phyloP scores from a whole-genome alignment of 352 stramenopile genomes.

The Stramenopiles sp. region DNA sequence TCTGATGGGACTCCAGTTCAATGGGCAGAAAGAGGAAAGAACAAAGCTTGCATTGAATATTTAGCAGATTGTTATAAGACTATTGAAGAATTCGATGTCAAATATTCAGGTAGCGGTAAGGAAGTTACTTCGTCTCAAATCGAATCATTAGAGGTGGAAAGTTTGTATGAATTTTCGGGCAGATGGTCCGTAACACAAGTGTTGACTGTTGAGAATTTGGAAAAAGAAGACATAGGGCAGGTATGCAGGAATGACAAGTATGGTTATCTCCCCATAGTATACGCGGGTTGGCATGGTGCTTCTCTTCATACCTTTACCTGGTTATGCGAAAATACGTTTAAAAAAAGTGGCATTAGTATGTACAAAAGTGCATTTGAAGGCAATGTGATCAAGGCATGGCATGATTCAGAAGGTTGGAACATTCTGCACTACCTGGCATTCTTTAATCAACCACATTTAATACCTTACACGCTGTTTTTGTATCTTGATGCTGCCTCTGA shows the following conservation, averaged over 20 bases:
- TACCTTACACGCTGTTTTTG: neutral
- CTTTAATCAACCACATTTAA: neutral
- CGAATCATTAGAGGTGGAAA: conserved; percentile 2
- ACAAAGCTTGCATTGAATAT: neutral
- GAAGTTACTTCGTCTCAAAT: neutral
- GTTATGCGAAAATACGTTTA: neutral
- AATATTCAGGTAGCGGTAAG: neutral
- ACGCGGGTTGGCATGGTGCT: neutral
- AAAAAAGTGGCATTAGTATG: neutral
- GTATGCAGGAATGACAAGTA: neutral
- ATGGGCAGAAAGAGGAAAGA: neutral
- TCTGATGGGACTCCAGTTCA: neutral
- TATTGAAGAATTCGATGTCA: conserved; percentile 5
- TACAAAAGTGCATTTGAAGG: neutral
- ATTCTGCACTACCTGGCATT: neutral
- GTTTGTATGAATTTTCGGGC: neutral
- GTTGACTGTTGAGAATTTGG: neutral
- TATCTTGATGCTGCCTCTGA: neutral
- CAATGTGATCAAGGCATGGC: neutral
- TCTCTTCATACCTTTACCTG: neutral
- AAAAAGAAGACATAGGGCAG: neutral
- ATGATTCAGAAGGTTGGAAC: neutral
- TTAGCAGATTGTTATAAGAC: neutral
- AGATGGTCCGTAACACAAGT: neutral
- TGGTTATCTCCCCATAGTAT: neutral